phyloP scores from a whole-genome alignment of 495 filamentous ascomycete species.

The Xylaria grammica region DNA sequence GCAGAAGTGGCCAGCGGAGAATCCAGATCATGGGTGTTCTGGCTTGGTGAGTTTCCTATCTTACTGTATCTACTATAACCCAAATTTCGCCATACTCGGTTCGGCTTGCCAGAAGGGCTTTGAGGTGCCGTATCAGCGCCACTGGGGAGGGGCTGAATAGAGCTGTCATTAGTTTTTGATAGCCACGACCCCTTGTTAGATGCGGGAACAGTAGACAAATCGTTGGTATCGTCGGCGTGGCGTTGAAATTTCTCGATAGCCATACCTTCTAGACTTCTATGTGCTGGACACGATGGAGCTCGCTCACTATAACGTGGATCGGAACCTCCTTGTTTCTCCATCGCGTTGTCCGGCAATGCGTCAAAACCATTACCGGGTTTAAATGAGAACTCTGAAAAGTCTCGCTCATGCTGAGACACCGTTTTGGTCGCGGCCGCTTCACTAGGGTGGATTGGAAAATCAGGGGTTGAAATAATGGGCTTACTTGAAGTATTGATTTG shows the following conservation, averaged over 20 bases:
- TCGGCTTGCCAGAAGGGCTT: neutral
- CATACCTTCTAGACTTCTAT: neutral
- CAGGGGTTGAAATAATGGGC: neutral
- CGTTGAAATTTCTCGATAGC: neutral
- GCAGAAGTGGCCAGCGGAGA: neutral
- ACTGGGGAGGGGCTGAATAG: neutral
- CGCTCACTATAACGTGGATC: neutral
- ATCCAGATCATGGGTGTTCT: neutral
- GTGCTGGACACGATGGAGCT: neutral
- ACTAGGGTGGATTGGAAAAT: neutral
- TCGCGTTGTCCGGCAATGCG: neutral
- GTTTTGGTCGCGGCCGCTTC: neutral
- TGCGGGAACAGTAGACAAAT: neutral
- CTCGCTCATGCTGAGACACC: neutral
- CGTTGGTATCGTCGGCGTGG: neutral
- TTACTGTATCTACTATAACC: neutral
- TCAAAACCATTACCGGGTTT: conserved; percentile 8
- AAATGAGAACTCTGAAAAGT: conserved; percentile 1
- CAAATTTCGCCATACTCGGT: neutral
- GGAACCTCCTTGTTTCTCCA: neutral
- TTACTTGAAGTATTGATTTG: neutral
- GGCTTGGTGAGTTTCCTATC: neutral
- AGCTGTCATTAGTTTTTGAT: neutral
- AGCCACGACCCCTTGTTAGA: neutral
- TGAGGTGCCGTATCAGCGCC: neutral